Evolutionary conservation across 1,139 yeast genomes (phyloP).

Genomic region (Nakaseomyces glabratus): DNA sequence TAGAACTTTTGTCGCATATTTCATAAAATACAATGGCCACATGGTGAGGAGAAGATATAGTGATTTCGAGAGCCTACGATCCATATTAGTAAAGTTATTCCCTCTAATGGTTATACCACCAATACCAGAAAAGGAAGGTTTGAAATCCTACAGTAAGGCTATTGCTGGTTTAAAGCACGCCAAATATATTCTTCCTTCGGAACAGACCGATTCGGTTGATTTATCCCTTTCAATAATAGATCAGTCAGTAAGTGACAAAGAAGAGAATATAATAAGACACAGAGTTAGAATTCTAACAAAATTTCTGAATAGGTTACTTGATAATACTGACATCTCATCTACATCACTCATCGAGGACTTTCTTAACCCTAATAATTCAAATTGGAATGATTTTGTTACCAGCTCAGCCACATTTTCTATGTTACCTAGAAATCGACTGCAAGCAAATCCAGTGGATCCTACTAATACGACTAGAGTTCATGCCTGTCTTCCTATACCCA

Average conservation of each 20-base stretch:
- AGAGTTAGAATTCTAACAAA: slow-evolving; percentile 29
- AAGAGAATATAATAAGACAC: slow-evolving; percentile 30
- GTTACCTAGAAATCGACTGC: slow-evolving; percentile 44
- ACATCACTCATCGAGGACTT: slow-evolving; percentile 65
- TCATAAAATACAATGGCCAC: slow-evolving; percentile 49
- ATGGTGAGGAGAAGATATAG: slow-evolving; percentile 78
- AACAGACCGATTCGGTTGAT: slow-evolving; percentile 23
- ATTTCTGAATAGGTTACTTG: slow-evolving; percentile 25
- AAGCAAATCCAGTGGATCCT: slow-evolving; percentile 47
- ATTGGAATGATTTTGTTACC: slow-evolving; percentile 52
- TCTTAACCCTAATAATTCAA: slow-evolving; percentile 66
- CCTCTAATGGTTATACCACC: slow-evolving; percentile 87
- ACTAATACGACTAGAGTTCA: slow-evolving; percentile 48
- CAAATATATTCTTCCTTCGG: slow-evolving; percentile 26
- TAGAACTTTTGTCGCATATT: slow-evolving; percentile 69
- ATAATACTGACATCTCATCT: slow-evolving; percentile 33
- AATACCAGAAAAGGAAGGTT: slow-evolving; percentile 77
- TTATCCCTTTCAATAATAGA: slow-evolving; percentile 25
- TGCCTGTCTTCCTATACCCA: slow-evolving; percentile 49
- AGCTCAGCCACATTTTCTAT: slow-evolving; percentile 49
- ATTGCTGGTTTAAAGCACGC: slow-evolving; percentile 24
- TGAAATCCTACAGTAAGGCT: slow-evolving; percentile 28
- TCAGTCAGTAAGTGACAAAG: slow-evolving; percentile 25
- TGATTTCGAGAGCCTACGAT: slow-evolving; percentile 79
- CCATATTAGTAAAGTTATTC: slow-evolving; percentile 57